Percentiles rank a stretch among this genome's conserved stretches.
Evolutionary conservation across 202 grass and related monocot species (phyloP).

Genomic region (Brachypodium distachyon): DNA sequence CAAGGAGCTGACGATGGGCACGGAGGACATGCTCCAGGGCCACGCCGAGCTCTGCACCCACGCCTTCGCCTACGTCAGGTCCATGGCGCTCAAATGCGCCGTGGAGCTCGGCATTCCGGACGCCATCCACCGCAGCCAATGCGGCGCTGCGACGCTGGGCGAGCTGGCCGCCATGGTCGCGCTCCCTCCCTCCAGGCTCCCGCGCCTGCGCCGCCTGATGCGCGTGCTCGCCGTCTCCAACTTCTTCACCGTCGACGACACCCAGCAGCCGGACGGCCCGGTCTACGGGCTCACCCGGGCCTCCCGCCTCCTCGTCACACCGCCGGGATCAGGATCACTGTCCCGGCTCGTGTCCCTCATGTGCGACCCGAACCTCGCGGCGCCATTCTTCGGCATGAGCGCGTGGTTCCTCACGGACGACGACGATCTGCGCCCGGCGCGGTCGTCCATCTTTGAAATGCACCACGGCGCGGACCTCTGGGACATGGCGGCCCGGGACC

Average conservation of each 20-base stretch:
- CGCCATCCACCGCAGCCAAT: slow-evolving; percentile 33
- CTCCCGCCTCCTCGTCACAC: not conserved
- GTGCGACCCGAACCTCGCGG: not conserved
- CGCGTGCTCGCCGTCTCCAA: slow-evolving; percentile 29
- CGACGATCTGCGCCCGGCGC: not conserved
- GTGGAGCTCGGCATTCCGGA: slow-evolving; percentile 46
- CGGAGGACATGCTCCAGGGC: slow-evolving; percentile 17
- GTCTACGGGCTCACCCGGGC: not conserved
- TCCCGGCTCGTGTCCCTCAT: not conserved
- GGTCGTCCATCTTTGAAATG: not conserved
- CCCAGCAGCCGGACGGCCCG: not conserved
- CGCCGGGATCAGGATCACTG: not conserved
- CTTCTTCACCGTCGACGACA: slow-evolving; percentile 2
- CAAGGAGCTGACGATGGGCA: not conserved
- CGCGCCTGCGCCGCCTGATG: slow-evolving; percentile 39
- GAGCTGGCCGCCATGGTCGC: slow-evolving; percentile 6
- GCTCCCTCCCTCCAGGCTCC: slow-evolving; percentile 9
- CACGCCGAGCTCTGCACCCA: slow-evolving; percentile 36
- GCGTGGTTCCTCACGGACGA: slow-evolving; percentile 2
- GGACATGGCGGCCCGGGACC: not conserved
- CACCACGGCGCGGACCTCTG: not conserved
- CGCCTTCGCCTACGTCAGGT: slow-evolving; percentile 27
- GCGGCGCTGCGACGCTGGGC: slow-evolving; percentile 15
- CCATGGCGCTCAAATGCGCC: slow-evolving; percentile 56
- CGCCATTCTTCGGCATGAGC: not conserved